Percentiles rank a stretch among this genome's conserved stretches.
Evolutionary conservation across 768 basidiomycete genomes (phyloP).

Genomic region (Kwoniella bestiolae): DNA sequence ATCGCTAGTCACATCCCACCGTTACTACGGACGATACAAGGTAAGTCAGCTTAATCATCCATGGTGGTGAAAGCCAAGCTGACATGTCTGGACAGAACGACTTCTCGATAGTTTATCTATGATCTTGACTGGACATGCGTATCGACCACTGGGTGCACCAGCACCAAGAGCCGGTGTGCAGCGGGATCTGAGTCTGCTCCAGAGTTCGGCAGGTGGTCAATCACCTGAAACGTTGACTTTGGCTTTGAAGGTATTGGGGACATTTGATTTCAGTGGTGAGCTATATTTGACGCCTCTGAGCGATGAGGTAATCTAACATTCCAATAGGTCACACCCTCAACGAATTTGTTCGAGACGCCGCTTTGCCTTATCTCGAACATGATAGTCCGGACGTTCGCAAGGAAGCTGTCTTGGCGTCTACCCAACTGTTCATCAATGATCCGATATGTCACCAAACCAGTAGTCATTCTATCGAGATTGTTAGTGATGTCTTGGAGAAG

Average conservation of each 20-base stretch:
- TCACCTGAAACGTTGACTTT: constrained; percentile 61
- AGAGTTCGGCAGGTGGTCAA: constrained; percentile 23
- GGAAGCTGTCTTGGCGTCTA: constrained; percentile 89
- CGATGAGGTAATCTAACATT: too few relatives aligned
- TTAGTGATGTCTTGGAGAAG: constrained; percentile 97
- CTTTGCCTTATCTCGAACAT: constrained; percentile 90
- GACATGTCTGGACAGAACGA: constrained; percentile 66
- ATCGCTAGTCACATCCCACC: constrained; percentile 89
- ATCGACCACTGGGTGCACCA: constrained; percentile 86
- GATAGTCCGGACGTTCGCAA: constrained; percentile 84
- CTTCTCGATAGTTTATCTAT: constrained; percentile 81
- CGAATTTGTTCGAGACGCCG: constrained; percentile 90
- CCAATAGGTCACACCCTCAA: constrained; percentile 81
- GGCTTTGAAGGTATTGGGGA: constrained; percentile 81
- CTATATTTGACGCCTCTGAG: background rate
- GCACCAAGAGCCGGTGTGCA: constrained; percentile 60
- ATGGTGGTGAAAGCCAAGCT: too few relatives aligned
- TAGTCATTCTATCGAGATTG: constrained; percentile 93
- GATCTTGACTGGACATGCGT: constrained; percentile 79
- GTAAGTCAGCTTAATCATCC: constrained; percentile 61
- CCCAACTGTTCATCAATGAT: constrained; percentile 86
- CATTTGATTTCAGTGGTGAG: constrained; percentile 91
- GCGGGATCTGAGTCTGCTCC: constrained; percentile 38
- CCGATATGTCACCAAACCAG: constrained; percentile 95
- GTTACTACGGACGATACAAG: constrained; percentile 87